These are phyloP conservation scores for Coccomyxa subellipsoidea DNA, from an alignment of 163 green algal species.

Conservation along the genomic window DNA sequence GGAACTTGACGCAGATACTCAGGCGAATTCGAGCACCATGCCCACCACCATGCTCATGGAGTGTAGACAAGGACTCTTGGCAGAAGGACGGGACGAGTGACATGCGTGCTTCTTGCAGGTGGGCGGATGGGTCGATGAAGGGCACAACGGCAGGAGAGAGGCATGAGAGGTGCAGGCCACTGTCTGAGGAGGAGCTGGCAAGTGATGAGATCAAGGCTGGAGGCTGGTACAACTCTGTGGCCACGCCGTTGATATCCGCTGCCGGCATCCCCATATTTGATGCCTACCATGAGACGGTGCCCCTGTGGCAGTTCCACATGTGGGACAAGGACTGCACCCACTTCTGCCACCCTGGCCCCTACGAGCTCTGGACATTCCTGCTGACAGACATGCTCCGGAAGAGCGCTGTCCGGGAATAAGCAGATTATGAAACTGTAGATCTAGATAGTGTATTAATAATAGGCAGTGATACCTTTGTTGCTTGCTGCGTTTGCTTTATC, in stretches of 20 bases:
- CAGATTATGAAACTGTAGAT: too few relatives aligned
- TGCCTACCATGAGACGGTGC: neutral
- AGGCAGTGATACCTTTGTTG: too few relatives aligned
- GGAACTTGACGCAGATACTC: too few relatives aligned
- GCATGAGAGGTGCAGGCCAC: neutral
- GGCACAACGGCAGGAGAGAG: neutral
- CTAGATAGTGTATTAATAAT: too few relatives aligned
- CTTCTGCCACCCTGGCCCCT: neutral
- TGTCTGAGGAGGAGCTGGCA: neutral
- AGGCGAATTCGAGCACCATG: too few relatives aligned
- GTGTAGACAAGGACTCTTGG: too few relatives aligned
- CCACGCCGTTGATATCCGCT: neutral
- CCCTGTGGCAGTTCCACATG: constrained; percentile 8
- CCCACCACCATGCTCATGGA: too few relatives aligned
- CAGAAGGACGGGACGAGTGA: too few relatives aligned
- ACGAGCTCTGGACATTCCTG: constrained; percentile 5
- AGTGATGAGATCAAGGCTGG: constrained; percentile 8
- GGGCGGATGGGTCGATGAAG: constrained; percentile 7
- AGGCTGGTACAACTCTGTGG: constrained; percentile 11
- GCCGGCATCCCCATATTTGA: neutral
- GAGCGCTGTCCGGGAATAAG: neutral
- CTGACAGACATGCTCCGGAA: neutral
- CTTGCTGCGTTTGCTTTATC: too few relatives aligned
- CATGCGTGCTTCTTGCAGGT: neutral
- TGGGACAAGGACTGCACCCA: constrained; percentile 14